Evolutionary conservation across 208 protist genomes (phyloP).

Genomic region (Leishmania lainsoni): DNA sequence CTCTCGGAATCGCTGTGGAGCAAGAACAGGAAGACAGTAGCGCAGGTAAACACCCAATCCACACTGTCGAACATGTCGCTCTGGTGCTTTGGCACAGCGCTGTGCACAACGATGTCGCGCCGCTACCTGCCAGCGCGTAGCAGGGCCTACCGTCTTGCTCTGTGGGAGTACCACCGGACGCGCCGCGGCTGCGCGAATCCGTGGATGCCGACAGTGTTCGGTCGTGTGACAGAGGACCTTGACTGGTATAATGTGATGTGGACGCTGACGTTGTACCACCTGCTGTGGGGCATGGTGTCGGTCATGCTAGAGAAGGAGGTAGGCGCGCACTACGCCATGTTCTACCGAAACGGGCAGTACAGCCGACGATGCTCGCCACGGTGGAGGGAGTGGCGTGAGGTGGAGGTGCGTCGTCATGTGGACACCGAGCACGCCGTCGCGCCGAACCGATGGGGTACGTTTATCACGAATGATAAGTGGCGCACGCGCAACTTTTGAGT

Average conservation of each 20-base stretch:
- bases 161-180: conserved; percentile 81
- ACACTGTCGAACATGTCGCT: conserved; percentile 62
- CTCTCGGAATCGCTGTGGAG: conserved; percentile 87
- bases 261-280: conserved; percentile 70
- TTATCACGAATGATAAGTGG: conserved; percentile 74
- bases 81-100: conserved; percentile 42
- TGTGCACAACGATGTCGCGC: conserved; percentile 60
- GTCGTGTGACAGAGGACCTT: conserved; percentile 70
- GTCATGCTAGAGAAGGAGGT: conserved; percentile 70
- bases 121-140: conserved; percentile 39
- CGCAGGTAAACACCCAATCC: conserved; percentile 66
- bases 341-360: conserved; percentile 65
- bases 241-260: conserved; percentile 85
- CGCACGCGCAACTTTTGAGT: conserved; percentile 53
- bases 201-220: conserved; percentile 66
- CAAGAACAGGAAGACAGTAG: conserved; percentile 81
- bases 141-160: conserved; percentile 67
- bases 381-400: conserved; percentile 86
- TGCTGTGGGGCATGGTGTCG: conserved; percentile 71
- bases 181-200: conserved; percentile 64
- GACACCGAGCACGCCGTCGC: conserved; percentile 64
- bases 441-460: conserved; percentile 65
- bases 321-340: conserved; percentile 84
- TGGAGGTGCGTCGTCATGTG: conserved; percentile 62
- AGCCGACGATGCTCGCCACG: conserved; percentile 83